These are phyloP conservation scores for Oxytropis ochrocephala DNA, from an alignment of 306 rosid species.

Conservation along the genomic window DNA sequence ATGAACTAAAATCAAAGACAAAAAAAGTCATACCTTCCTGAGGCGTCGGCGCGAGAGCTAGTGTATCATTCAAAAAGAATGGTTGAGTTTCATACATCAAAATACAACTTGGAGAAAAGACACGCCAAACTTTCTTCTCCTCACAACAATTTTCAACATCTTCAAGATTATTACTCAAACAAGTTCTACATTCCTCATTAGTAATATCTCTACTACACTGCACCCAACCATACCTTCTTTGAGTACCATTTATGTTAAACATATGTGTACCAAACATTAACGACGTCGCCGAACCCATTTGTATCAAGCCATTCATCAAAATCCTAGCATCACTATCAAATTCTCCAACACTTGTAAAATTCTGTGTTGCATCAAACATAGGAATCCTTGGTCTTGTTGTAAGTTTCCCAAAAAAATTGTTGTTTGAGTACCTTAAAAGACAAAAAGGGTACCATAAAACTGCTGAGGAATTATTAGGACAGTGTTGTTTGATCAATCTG, in stretches of 20 bases:
- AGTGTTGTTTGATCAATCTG: slow-evolving; percentile 28
- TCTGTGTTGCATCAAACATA: slow-evolving; percentile 33
- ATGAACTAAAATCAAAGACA: background rate
- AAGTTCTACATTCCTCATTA: slow-evolving; percentile 33
- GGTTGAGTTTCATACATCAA: slow-evolving; percentile 45
- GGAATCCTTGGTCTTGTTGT: slow-evolving; percentile 28
- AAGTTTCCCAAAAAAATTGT: slow-evolving; percentile 27
- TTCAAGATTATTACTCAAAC: slow-evolving; percentile 36
- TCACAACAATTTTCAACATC: slow-evolving; percentile 32
- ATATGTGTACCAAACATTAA: slow-evolving; percentile 40
- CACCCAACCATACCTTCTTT: slow-evolving; percentile 43
- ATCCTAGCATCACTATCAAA: slow-evolving; percentile 35
- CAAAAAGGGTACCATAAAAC: slow-evolving; percentile 37
- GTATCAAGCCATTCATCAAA: slow-evolving; percentile 40
- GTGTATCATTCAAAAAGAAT: slow-evolving; percentile 20
- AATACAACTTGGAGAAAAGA: slow-evolving; percentile 40
- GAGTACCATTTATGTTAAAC: slow-evolving; percentile 45
- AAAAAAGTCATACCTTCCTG: slow-evolving; percentile 26
- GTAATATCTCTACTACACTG: slow-evolving; percentile 41
- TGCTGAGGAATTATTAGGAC: slow-evolving; percentile 33
- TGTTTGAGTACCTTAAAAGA: slow-evolving; percentile 34
- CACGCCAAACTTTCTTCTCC: slow-evolving; percentile 36
- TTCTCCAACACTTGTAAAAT: slow-evolving; percentile 32
- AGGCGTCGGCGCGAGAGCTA: background rate
- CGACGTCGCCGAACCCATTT: slow-evolving; percentile 13